These are phyloP conservation scores for Epichloe festucae DNA, from an alignment of 2,329 filamentous ascomycete genomes.

Conservation along the genomic window DNA sequence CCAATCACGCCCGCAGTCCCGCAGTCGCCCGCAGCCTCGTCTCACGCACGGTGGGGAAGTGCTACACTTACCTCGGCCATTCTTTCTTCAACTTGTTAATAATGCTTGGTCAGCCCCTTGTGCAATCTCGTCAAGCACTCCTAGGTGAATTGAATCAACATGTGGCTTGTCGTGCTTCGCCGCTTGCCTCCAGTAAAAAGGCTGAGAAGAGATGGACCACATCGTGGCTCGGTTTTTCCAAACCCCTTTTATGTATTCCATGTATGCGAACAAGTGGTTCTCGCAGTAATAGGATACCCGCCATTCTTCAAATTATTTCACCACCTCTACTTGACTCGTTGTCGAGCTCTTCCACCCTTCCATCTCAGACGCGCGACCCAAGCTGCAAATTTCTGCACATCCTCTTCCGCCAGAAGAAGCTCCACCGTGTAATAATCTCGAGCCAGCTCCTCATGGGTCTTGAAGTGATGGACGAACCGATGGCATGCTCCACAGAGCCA, in stretches of 20 bases:
- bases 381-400: slow-evolving; percentile 55
- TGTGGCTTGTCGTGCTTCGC: too few species aligned
- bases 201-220: too few species aligned
- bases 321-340: not conserved
- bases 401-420: slow-evolving; percentile 52
- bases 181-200: too few species aligned
- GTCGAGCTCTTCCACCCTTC: slow-evolving; percentile 36
- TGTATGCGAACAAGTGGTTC: not conserved
- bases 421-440: slow-evolving; percentile 62
- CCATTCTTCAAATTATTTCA: too few species aligned
- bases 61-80: too few species aligned
- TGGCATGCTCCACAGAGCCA: slow-evolving; percentile 82
- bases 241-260: too few species aligned
- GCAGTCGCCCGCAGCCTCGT: not conserved
- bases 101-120: too few species aligned
- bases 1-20: not conserved
- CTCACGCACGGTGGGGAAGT: not conserved
- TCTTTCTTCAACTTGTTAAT: not conserved
- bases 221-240: too few species aligned
- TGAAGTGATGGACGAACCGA: slow-evolving; percentile 65
- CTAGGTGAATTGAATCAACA: too few species aligned
- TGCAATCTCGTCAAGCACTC: too few species aligned
- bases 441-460: slow-evolving; percentile 65
- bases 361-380: slow-evolving; percentile 66
- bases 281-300: not conserved